Percentiles rank a stretch among this genome's conserved stretches.
Conservation (phyloP, 352 stramenopile species). For the Stephanocyclus meneghinianus region DNA sequence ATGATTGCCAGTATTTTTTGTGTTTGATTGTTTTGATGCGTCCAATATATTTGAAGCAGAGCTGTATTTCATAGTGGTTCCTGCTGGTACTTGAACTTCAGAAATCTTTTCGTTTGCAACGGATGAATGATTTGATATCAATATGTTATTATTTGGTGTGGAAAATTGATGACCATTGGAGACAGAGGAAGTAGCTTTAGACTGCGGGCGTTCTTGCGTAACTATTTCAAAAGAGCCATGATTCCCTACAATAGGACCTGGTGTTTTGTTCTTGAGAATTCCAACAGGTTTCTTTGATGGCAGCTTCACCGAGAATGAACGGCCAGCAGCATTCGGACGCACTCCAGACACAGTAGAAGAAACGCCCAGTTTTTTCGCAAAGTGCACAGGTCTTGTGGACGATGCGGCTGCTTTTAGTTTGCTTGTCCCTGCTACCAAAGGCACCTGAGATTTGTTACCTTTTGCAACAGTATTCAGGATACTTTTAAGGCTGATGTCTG, state of each 20-base stretch:
- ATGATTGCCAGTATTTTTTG: no score
- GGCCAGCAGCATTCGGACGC: background rate
- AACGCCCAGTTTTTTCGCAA: background rate
- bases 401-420: background rate
- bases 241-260: background rate
- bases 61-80: no score
- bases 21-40: no score
- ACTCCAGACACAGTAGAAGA: background rate
- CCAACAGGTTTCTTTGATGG: slow-evolving; percentile 1
- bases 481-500: background rate
- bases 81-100: no score
- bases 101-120: no score
- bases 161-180: no score
- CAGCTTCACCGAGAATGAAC: background rate
- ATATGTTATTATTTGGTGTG: no score
- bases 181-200: no score
- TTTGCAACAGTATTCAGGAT: background rate
- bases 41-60: no score
- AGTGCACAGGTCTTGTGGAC: background rate
- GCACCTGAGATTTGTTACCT: background rate
- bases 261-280: background rate
- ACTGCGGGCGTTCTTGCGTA: background rate
- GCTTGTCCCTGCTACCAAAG: background rate
- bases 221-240: background rate
- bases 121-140: no score